Conservation (phyloP, 2,329 filamentous ascomycete genomes). For the Eurotiales sp. region DNA sequence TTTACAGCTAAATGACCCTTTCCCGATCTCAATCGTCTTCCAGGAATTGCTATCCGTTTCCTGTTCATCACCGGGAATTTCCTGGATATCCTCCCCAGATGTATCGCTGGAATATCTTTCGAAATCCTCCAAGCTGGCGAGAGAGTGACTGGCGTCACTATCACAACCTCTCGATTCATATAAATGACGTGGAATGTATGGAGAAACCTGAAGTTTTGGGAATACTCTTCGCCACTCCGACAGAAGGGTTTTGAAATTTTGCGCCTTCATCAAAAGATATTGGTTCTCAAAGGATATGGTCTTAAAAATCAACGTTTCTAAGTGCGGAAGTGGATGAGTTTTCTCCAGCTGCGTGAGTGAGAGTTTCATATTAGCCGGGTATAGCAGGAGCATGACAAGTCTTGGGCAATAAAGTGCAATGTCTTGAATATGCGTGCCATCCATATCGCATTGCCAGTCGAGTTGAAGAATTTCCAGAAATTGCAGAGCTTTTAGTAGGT, state of each 20-base stretch:
- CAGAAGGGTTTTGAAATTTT: not conserved
- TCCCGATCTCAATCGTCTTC: not conserved
- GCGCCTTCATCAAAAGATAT: not conserved
- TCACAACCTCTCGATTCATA: too few species aligned
- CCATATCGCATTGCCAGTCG: too few species aligned
- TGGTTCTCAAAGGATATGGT: not conserved
- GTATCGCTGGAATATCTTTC: too few species aligned
- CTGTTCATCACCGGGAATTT: not conserved
- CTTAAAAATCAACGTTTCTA: not conserved
- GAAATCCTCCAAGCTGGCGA: too few species aligned
- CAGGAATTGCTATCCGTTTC: not conserved
- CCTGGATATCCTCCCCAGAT: not conserved
- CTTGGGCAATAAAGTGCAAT: not conserved
- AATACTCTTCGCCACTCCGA: conserved; percentile 5
- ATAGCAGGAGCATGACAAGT: not conserved
- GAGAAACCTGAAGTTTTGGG: not conserved
- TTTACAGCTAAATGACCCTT: not conserved
- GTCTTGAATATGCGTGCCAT: too few species aligned
- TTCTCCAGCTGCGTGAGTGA: too few species aligned
- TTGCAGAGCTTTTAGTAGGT: not conserved
- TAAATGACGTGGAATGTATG: too few species aligned
- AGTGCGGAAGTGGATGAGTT: not conserved
- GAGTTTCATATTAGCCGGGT: too few species aligned
- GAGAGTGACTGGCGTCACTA: too few species aligned
- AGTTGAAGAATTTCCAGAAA: too few species aligned